Conservation (phyloP, 441 rosid genomes). For the Raphanus hybrid region DNA sequence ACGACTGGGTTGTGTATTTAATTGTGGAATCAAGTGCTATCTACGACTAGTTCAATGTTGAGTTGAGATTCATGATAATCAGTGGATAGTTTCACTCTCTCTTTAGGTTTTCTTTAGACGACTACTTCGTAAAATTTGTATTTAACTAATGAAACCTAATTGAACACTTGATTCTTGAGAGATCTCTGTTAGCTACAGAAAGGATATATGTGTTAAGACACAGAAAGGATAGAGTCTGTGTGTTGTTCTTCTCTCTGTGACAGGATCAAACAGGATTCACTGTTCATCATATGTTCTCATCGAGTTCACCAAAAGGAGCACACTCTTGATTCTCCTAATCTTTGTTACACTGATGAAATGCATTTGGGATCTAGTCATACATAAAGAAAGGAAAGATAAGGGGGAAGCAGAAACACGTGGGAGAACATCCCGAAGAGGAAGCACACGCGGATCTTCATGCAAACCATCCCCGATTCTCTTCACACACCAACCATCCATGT, state of each 20-base stretch:
- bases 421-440: constrained; percentile 42
- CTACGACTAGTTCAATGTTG: background rate
- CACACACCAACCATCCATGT: constrained; percentile 31
- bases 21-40: background rate
- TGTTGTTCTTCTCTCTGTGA: constrained; percentile 21
- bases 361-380: background rate
- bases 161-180: background rate
- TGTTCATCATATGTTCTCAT: constrained; percentile 3
- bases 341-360: background rate
- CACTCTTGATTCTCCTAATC: background rate
- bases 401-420: constrained; percentile 44
- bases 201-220: background rate
- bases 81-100: background rate
- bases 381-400: constrained; percentile 11
- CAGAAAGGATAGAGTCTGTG: background rate
- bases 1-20: background rate
- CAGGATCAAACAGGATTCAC: constrained; percentile 19
- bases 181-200: background rate
- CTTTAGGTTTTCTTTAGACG: background rate
- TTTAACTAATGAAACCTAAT: too few species aligned
- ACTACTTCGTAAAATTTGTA: background rate
- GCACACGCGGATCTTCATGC: constrained; percentile 52
- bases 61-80: background rate
- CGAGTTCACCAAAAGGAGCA: background rate
- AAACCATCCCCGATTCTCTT: constrained; percentile 16